Conservation (phyloP, 2,329 filamentous ascomycete species). For the Emericellopsis cladophorae region DNA sequence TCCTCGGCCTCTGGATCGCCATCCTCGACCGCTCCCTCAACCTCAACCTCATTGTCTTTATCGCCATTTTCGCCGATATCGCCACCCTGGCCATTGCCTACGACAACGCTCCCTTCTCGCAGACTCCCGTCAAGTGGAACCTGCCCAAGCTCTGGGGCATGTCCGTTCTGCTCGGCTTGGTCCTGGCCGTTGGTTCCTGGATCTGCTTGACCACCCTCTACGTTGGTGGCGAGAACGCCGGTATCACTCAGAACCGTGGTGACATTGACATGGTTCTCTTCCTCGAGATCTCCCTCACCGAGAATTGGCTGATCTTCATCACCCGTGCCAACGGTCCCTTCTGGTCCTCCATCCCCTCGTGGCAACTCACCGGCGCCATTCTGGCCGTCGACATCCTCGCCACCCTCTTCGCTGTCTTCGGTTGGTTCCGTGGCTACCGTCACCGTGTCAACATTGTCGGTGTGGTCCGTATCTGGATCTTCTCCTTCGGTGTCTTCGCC, state of each 20-base stretch:
- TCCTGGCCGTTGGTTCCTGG: conserved; percentile 77
- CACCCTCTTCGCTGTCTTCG: conserved; percentile 76
- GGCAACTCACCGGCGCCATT: conserved; percentile 71
- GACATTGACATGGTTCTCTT: conserved; percentile 72
- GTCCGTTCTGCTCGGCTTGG: conserved; percentile 70
- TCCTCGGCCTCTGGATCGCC: conserved; percentile 83
- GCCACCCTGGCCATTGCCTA: conserved; percentile 87
- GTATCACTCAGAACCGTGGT: conserved; percentile 86
- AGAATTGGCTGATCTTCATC: conserved; percentile 97
- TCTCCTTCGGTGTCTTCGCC: conserved; percentile 82
- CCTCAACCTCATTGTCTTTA: conserved; percentile 82
- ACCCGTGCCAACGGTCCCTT: conserved; percentile 86
- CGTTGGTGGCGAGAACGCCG: conserved; percentile 53
- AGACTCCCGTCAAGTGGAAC: conserved; percentile 88
- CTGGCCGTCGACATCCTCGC: conserved; percentile 72
- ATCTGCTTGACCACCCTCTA: conserved; percentile 81
- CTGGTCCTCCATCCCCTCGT: conserved; percentile 81
- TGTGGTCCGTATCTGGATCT: conserved; percentile 81
- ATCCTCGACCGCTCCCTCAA: conserved; percentile 77
- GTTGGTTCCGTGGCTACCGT: conserved; percentile 54
- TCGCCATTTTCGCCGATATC: conserved; percentile 89
- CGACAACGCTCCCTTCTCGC: conserved; percentile 81
- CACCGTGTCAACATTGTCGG: conserved; percentile 66
- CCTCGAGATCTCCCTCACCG: conserved; percentile 78
- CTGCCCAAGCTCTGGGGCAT: conserved; percentile 89